A percentile compares a stretch with the other conserved stretches of the same genome.
phyloP scores from a whole-genome alignment of 1,284 basidiomycete genomes.

The Trametes sp. region DNA sequence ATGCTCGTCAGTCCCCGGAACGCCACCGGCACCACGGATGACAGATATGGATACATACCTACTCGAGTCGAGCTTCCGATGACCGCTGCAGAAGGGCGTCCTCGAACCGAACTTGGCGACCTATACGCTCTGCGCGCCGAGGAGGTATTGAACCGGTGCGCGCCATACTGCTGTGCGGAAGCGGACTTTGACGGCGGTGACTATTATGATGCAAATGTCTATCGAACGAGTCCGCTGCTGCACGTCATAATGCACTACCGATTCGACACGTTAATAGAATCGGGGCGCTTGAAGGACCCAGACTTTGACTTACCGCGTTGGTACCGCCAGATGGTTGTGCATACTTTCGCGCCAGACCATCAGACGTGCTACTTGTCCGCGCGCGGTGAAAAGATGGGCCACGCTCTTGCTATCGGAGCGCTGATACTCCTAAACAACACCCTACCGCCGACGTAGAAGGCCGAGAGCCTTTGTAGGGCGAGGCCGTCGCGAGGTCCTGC shows the following conservation, averaged over 20 bases:
- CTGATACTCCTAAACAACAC: neutral
- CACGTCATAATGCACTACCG: conserved; percentile 19
- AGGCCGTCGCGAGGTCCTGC: too few relatives aligned
- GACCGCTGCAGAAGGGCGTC: neutral
- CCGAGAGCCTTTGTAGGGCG: too few relatives aligned
- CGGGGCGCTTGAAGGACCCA: neutral
- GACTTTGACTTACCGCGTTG: conserved; percentile 12
- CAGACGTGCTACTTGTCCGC: neutral
- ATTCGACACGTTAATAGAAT: conserved; percentile 13
- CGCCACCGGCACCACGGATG: too few relatives aligned
- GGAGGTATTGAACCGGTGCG: neutral
- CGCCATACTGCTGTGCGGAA: conserved; percentile 6
- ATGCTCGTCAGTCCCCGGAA: too few relatives aligned
- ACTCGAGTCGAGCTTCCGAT: neutral
- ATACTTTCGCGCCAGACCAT: conserved; percentile 8
- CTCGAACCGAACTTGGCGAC: neutral
- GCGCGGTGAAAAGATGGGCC: conserved; percentile 5
- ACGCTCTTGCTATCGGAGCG: conserved; percentile 8
- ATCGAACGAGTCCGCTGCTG: neutral
- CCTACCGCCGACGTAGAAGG: too few relatives aligned
- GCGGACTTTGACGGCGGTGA: neutral
- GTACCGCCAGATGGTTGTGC: conserved; percentile 18
- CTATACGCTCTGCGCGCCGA: conserved; percentile 2
- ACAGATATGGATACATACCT: neutral
- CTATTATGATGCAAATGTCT: conserved; percentile 3